A percentile compares a stretch with the other conserved stretches of the same genome.
These are phyloP conservation scores for Sporothrix globosa DNA, from an alignment of 2,329 filamentous ascomycete species.

Conservation along the genomic window DNA sequence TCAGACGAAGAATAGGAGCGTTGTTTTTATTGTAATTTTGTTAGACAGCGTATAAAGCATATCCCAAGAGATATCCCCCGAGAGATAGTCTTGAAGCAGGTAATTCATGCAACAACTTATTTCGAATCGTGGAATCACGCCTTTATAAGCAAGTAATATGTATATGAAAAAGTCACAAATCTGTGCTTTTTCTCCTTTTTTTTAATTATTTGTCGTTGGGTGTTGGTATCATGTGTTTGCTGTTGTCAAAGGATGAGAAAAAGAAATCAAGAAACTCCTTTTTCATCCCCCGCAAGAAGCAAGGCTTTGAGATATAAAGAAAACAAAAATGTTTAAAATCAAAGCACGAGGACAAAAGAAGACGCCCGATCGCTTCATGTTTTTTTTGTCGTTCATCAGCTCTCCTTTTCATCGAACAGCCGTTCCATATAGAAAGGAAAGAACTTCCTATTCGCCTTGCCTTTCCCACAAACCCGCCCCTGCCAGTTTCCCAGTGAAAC, in stretches of 20 bases:
- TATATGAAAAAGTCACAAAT: slow-evolving; percentile 20
- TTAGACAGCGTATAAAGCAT: not conserved
- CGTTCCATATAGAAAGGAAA: not conserved
- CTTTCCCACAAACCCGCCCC: not conserved
- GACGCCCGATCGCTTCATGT: not conserved
- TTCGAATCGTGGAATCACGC: too few species aligned
- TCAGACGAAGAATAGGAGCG: slow-evolving; percentile 30
- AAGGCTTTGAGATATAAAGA: not conserved
- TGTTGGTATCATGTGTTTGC: slow-evolving; percentile 18
- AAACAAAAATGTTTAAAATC: not conserved
- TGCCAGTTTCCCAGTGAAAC: not conserved
- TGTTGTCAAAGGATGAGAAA: not conserved
- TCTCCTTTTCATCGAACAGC: not conserved
- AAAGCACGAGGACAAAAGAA: not conserved
- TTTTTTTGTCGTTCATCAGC: not conserved
- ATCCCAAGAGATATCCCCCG: not conserved
- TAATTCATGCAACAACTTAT: not conserved
- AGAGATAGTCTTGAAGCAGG: not conserved
- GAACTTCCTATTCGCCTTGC: slow-evolving; percentile 4
- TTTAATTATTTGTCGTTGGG: slow-evolving; percentile 13
- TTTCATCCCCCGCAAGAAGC: not conserved
- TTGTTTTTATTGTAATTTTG: not conserved
- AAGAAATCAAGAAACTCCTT: not conserved
- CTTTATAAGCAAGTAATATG: not conserved
- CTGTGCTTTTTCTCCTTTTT: slow-evolving; percentile 15